phyloP scores from a whole-genome alignment of 768 basidiomycete genomes.

The Pholiota molesta region DNA sequence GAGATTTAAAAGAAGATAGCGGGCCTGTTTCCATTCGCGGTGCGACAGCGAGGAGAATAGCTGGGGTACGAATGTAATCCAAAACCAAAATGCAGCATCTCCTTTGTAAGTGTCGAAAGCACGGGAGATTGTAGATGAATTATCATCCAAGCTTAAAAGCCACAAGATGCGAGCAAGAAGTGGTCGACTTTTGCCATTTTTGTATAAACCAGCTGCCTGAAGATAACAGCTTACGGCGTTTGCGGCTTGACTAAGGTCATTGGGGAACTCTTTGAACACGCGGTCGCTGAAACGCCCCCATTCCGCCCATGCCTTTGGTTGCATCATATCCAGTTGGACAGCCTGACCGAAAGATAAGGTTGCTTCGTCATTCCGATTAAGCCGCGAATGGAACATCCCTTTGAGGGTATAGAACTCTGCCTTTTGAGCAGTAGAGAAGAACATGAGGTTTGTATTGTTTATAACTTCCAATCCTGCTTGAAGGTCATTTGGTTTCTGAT shows the following conservation, averaged over 20 bases:
- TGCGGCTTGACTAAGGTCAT: constrained; percentile 74
- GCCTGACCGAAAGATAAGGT: constrained; percentile 92
- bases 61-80: constrained; percentile 97
- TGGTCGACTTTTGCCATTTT: constrained; percentile 90
- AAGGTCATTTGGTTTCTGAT: constrained; percentile 92
- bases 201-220: constrained; percentile 95
- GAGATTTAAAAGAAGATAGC: constrained; percentile 85
- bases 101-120: constrained; percentile 96
- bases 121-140: constrained; percentile 64
- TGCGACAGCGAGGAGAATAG: constrained; percentile 87
- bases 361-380: constrained; percentile 86
- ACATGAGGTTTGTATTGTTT: constrained; percentile 99
- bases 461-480: constrained; percentile 97
- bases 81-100: constrained; percentile 97
- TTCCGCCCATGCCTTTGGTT: constrained; percentile 98
- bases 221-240: constrained; percentile 97
- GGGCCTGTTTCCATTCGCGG: constrained; percentile 91
- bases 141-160: constrained; percentile 93
- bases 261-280: constrained; percentile 86
- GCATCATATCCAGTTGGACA: constrained; percentile 91
- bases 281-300: constrained; percentile 96
- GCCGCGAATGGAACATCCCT: constrained; percentile 95
- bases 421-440: constrained; percentile 93
- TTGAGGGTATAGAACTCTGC: constrained; percentile 99
- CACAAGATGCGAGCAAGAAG: constrained; percentile 93